phyloP scores from a whole-genome alignment of 2,329 filamentous ascomycete species.

The Epichloe festucae region DNA sequence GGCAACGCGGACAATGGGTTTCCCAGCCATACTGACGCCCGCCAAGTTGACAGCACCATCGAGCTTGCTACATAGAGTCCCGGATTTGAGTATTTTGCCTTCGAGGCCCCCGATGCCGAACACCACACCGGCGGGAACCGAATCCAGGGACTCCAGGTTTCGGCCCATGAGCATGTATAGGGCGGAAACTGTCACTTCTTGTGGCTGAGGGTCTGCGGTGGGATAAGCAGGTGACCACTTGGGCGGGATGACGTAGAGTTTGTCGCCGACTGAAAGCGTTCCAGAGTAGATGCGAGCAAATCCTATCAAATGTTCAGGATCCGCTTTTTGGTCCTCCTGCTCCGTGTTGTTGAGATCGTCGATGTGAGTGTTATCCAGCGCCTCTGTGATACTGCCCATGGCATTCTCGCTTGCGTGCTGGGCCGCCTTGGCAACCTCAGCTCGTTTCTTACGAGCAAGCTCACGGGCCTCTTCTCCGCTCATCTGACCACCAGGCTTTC shows the following conservation, averaged over 20 bases:
- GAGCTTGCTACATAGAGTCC: slow-evolving; percentile 78
- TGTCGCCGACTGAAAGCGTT: slow-evolving; percentile 76
- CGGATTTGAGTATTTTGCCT: slow-evolving; percentile 88
- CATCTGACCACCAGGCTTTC: slow-evolving; percentile 50
- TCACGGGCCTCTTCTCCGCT: slow-evolving; percentile 85
- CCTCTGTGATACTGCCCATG: slow-evolving; percentile 42
- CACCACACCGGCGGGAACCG: slow-evolving; percentile 84
- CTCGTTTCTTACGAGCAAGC: slow-evolving; percentile 74
- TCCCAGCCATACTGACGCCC: slow-evolving; percentile 64
- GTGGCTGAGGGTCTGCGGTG: slow-evolving; percentile 56
- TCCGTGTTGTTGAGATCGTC: slow-evolving; percentile 33
- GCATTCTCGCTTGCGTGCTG: slow-evolving; percentile 39
- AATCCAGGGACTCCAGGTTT: slow-evolving; percentile 66
- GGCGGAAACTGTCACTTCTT: slow-evolving; percentile 73
- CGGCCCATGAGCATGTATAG: slow-evolving; percentile 95
- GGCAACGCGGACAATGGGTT: slow-evolving; percentile 90
- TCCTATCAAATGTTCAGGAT: slow-evolving; percentile 81
- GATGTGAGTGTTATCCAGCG: slow-evolving; percentile 48
- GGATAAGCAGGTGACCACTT: slow-evolving; percentile 81
- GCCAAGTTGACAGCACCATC: slow-evolving; percentile 84
- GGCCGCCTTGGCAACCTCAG: slow-evolving; percentile 65
- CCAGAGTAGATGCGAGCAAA: slow-evolving; percentile 93
- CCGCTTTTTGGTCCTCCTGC: slow-evolving; percentile 44
- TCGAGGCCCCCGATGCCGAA: slow-evolving; percentile 91
- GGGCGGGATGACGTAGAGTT: slow-evolving; percentile 79